Evolutionary conservation across 2,329 filamentous ascomycete genomes (phyloP).

Genomic region (Endocalyx cinctus): DNA sequence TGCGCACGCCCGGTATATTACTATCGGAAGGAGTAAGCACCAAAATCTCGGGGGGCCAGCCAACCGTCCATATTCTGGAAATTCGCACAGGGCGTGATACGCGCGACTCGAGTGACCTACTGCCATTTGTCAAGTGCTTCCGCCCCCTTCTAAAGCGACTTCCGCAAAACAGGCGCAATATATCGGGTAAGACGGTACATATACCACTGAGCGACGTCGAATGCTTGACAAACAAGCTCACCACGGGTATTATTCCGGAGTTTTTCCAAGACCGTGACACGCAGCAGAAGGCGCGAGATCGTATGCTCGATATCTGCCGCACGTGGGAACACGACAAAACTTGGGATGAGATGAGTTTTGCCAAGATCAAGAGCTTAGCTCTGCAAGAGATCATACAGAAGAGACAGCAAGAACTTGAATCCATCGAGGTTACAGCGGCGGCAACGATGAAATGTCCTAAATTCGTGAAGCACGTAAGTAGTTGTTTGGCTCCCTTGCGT

Average conservation of each 20-base stretch:
- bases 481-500: conserved; percentile 18
- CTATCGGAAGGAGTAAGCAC: conserved; percentile 68
- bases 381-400: conserved; percentile 76
- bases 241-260: conserved; percentile 55
- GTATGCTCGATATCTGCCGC: conserved; percentile 63
- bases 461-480: conserved; percentile 85
- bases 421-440: conserved; percentile 59
- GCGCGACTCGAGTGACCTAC: conserved; percentile 74
- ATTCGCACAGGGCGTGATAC: conserved; percentile 64
- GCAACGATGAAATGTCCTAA: conserved; percentile 68
- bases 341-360: conserved; percentile 83
- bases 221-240: conserved; percentile 69
- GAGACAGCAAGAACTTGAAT: conserved; percentile 57
- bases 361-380: conserved; percentile 74
- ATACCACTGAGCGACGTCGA: conserved; percentile 77
- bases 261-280: conserved; percentile 51
- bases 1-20: conserved; percentile 77
- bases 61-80: conserved; percentile 73
- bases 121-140: conserved; percentile 76
- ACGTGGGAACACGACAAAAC: conserved; percentile 69
- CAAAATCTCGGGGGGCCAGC: conserved; percentile 51
- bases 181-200: conserved; percentile 63
- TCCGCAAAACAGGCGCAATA: conserved; percentile 60
- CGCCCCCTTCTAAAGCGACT: conserved; percentile 63
- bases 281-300: conserved; percentile 55